Evolutionary conservation across 768 basidiomycete genomes (phyloP), one percentile per base, ranked within the genome.

Genomic region (Wakefieldia striispora): DNA sequence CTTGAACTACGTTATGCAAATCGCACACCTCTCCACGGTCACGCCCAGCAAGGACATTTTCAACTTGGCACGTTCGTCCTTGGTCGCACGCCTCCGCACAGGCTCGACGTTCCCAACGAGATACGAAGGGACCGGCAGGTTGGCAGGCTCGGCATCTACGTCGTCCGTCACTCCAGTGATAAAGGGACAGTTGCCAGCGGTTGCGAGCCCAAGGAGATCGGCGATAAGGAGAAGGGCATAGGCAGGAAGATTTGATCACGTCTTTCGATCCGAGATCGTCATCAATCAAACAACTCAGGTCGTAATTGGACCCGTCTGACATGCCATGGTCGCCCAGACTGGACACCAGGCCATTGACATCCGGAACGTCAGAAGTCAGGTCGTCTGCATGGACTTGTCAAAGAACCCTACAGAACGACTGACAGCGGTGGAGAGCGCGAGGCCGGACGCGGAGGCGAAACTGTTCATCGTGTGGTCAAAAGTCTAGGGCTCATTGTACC

Each of bases 1-100:
- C 67, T 72, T 81, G 70, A 88, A 91, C 67, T 84, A 83, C 40
- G 75, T 77, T 63, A 88, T 69, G 62, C 89, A 91, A 43, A 89
- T 83, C 35, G 82, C 78, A 65, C 89, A 91, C 59, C 79, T 80
- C 54, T 84, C 80, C 29, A 91, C 86, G 1, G 72, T 59, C 13
- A n/a, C n/a, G n/a, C 83, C 88, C 17, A 87, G 68, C 43, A 90
- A 63, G 8, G 75, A 72, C 42, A 89, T 66, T 70, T 88, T 91
- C 39, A 88, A 58, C 70, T 89, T 90, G 47, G 82, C 73, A 38
- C 82, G 82, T 6, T 87, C 87, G 57, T 86, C 79, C 23, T 72
- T 72, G 42, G 78, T 80, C 41, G 74, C 74, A 20, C 88, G 76
- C 45, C 79, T 73, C 19, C 84, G 78, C 63, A 77, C 70, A 12